A percentile compares a stretch with the other conserved stretches of the same genome.
phyloP scores from a whole-genome alignment of 345 rosid genomes.

The Eucalyptus pauciflora region DNA sequence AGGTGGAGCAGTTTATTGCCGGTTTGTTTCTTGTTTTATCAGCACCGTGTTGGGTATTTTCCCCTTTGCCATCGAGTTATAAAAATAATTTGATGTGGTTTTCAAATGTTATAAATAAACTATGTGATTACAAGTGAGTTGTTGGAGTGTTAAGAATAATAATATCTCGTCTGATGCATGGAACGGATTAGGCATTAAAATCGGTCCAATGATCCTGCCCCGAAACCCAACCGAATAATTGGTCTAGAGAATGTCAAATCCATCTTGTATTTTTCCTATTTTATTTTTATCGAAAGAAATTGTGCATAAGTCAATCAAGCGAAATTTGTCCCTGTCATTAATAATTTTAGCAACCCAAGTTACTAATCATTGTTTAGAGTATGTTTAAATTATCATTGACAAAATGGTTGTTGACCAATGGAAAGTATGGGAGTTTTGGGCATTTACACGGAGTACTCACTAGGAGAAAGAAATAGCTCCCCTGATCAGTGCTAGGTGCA shows the following conservation, averaged over 20 bases:
- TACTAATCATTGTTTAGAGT: neutral
- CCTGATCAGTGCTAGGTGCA: neutral
- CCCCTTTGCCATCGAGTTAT: neutral
- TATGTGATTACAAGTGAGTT: neutral
- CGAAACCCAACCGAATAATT: accelerated
- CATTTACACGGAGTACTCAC: neutral
- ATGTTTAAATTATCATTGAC: neutral
- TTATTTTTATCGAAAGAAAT: neutral
- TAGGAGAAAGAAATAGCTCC: neutral
- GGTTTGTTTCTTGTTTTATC: neutral
- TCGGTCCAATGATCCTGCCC: neutral
- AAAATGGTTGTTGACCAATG: neutral
- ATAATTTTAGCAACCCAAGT: neutral
- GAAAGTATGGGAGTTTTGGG: neutral
- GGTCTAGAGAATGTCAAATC: neutral
- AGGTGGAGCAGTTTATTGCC: neutral
- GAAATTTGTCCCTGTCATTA: neutral
- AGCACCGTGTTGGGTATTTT: neutral
- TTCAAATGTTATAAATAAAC: neutral
- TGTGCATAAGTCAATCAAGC: neutral
- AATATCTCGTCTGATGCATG: neutral
- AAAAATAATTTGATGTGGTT: neutral
- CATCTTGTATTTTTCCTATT: neutral
- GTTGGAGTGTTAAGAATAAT: neutral
- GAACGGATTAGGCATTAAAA: neutral